A percentile compares a stretch with the other conserved stretches of the same genome.
These are phyloP conservation scores for Zasmidium angulare DNA, from an alignment of 2,329 filamentous ascomycete species.

Conservation along the genomic window DNA sequence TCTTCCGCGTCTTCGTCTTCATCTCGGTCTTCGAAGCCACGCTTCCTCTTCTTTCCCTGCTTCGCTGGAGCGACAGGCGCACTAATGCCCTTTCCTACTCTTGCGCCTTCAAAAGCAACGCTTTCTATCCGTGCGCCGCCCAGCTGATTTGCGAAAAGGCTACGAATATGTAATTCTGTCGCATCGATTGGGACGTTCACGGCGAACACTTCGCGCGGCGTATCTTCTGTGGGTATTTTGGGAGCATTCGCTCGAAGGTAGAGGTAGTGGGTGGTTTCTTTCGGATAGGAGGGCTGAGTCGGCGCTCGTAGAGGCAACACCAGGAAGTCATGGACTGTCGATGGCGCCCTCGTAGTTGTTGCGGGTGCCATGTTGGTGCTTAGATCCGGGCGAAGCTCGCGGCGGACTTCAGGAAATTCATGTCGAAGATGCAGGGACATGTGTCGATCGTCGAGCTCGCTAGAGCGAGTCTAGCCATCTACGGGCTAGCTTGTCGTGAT, in stretches of 20 bases:
- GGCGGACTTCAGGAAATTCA: too few relatives aligned
- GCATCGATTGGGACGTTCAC: slow-evolving; percentile 86
- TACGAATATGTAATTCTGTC: slow-evolving; percentile 72
- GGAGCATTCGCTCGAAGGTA: slow-evolving; percentile 84
- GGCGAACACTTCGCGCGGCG: slow-evolving; percentile 81
- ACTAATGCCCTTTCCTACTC: slow-evolving; percentile 42
- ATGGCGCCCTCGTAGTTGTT: slow-evolving; percentile 5
- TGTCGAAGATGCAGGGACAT: too few relatives aligned
- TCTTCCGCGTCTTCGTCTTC: slow-evolving; percentile 52
- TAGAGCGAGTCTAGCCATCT: too few relatives aligned
- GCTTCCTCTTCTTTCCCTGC: slow-evolving; percentile 58
- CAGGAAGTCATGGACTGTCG: slow-evolving; percentile 61
- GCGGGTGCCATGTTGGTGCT: slow-evolving; percentile 3
- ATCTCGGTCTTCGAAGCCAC: slow-evolving; percentile 38
- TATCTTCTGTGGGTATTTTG: slow-evolving; percentile 70
- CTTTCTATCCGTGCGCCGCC: slow-evolving; percentile 76
- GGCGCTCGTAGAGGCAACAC: slow-evolving; percentile 69
- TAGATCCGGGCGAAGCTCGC: too few relatives aligned
- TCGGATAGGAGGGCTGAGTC: slow-evolving; percentile 60
- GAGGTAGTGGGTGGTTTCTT: slow-evolving; percentile 72
- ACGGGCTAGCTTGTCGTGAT: too few relatives aligned
- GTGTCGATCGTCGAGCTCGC: too few relatives aligned
- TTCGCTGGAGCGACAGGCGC: slow-evolving; percentile 36
- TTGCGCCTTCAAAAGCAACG: slow-evolving; percentile 70
- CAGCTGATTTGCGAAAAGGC: slow-evolving; percentile 71